These are phyloP conservation scores for Candida morakotiae DNA, from an alignment of 805 yeast genomes.

Conservation along the genomic window DNA sequence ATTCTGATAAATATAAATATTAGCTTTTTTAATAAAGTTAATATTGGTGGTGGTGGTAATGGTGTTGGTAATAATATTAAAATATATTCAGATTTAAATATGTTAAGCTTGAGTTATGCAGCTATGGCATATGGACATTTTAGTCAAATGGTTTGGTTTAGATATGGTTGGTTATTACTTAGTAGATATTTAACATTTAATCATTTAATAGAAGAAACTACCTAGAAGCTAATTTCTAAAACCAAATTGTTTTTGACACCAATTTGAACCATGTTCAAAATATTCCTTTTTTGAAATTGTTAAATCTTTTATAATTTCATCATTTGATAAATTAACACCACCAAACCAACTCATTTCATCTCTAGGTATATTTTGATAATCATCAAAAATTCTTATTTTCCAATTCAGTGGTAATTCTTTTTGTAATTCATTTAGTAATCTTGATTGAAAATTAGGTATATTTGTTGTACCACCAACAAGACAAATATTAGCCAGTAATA, in stretches of 20 bases:
- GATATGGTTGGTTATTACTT: slow-evolving; percentile 79
- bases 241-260: slow-evolving; percentile 52
- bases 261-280: slow-evolving; percentile 73
- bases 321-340: slow-evolving; percentile 27
- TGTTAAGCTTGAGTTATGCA: slow-evolving; percentile 43
- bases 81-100: slow-evolving; percentile 37
- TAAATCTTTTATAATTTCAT: slow-evolving; percentile 45
- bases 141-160: slow-evolving; percentile 93
- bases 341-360: slow-evolving; percentile 37
- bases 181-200: slow-evolving; percentile 78
- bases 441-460: slow-evolving; percentile 58
- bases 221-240: slow-evolving; percentile 17
- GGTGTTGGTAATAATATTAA: slow-evolving; percentile 25
- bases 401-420: slow-evolving; percentile 70
- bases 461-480: slow-evolving; percentile 81
- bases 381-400: slow-evolving; percentile 47
- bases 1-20: slow-evolving; percentile 31
- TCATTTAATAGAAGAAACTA: slow-evolving; percentile 43
- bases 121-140: slow-evolving; percentile 82
- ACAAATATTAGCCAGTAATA: slow-evolving; percentile 74
- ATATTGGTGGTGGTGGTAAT: slow-evolving; percentile 22
- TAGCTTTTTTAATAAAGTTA: slow-evolving; percentile 27
- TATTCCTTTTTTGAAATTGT: slow-evolving; percentile 76
- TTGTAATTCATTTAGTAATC: slow-evolving; percentile 60
- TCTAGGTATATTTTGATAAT: slow-evolving; percentile 2